Percentiles rank a stretch among this genome's conserved stretches.
Evolutionary conservation across 345 rosid genomes (phyloP).

Genomic region (Ceriops zippeliana): DNA sequence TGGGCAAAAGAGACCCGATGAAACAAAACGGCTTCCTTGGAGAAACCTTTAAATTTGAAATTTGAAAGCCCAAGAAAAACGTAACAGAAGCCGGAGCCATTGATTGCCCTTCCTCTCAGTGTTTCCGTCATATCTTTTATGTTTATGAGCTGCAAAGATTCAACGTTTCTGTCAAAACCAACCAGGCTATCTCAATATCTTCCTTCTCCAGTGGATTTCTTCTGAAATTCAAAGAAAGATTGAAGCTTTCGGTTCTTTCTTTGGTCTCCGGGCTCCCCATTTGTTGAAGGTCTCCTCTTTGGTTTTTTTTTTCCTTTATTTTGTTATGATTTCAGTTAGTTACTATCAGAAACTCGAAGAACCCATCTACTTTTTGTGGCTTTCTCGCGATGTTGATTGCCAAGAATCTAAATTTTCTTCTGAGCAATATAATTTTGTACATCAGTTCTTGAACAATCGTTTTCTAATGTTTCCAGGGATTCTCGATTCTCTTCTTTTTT

Average conservation of each 20-base stretch:
- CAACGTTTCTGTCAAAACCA: background rate
- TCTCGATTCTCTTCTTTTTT: too few species aligned
- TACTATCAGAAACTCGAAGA: too few species aligned
- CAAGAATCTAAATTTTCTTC: too few species aligned
- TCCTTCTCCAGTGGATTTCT: background rate
- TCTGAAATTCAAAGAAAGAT: background rate
- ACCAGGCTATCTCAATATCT: background rate
- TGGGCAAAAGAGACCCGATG: background rate
- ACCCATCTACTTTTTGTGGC: too few species aligned
- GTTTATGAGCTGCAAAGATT: constrained; percentile 3
- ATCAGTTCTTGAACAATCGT: too few species aligned
- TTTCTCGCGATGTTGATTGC: too few species aligned
- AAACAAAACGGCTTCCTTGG: constrained; percentile 1
- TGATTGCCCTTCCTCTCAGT: constrained; percentile 3
- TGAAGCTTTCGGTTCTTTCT: constrained; percentile 1
- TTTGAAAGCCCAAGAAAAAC: constrained; percentile 22
- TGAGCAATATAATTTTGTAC: too few species aligned
- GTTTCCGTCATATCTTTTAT: background rate
- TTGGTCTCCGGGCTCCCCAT: background rate
- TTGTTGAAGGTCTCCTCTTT: background rate
- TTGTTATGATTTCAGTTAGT: background rate
- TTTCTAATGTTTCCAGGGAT: too few species aligned
- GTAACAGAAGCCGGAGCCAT: constrained; percentile 21
- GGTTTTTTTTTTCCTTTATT: background rate
- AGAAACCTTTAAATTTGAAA: constrained; percentile 17